Evolutionary conservation across 495 filamentous ascomycete genomes (phyloP), one percentile per base, ranked within the genome.

Genomic region (Tetracladium marchalianum): DNA sequence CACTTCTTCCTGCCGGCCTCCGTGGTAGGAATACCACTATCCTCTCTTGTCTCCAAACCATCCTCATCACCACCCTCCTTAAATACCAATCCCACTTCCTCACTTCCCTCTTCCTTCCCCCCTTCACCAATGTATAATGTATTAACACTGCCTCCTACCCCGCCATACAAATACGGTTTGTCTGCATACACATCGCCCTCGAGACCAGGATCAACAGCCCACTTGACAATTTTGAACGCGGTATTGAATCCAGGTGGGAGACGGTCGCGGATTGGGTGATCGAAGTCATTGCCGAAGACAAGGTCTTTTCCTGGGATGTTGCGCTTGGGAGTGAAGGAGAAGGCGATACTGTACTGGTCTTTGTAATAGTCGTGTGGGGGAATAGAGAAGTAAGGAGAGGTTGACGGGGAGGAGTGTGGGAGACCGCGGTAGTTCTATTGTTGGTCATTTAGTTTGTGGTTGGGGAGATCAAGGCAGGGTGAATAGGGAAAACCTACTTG

Each of bases 211-310:
- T 98, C 92, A 38, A 96, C 75, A 51, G 75, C 76, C 80, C 85
- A 90, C 60, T 85, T 85, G 12, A 89, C 85, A 5, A 94, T 76
- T 24, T 76, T 81, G 62, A 95, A 79, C 0, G 87, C 87, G 0
- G 82, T 77, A 41, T 72, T 73, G 60, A 95, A 94, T 5, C 88
- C 90, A 0, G 83, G 84, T 0, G 92, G 92, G 0, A 98, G 69
- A n/a, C 80, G 72, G 53, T 92, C 81, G 34, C 86, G 77, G 47
- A 98, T 86, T 0, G 90, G 85, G 19, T 81, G 75, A 53, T 92
- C 87, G 50, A 96, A 95, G 64, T 95, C 85, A 61, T 96, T 96
- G 13, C 90, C 90, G 47, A 89, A 95, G 31, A 95, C 72, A 1
- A 96, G 73, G 44, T 87, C 82, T 17, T 77, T 64, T 35, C 78